Evolutionary conservation across 306 rosid genomes (phyloP), one percentile per base, ranked within the genome.

Genomic region (Geum urbanum): DNA sequence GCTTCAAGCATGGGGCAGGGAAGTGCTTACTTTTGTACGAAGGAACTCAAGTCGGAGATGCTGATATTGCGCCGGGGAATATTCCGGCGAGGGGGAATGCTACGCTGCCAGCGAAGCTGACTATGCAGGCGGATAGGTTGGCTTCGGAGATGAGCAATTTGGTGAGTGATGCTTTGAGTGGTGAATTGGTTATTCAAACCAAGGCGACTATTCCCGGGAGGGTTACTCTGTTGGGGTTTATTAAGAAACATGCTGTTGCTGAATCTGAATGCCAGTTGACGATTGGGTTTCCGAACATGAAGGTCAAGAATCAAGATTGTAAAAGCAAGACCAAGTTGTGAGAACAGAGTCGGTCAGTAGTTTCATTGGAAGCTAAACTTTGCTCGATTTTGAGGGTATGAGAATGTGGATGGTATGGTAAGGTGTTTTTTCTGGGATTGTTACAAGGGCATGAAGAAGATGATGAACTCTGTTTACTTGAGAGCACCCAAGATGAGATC

Each of bases 1-100:
- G 84, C 57, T 87, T 90, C 83, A 83, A 76, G 70, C 91, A 87
- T 32, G 79, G 22, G 12, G 63, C 41, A 6, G 96, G 89, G 16
- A 84, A 61, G 61, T 85, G 86, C 63, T 0, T 72, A 5, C 37
- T 90, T 60, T 39, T 79, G 8, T 85, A 87, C 18, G 32, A 27
- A 55, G 83, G 81, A 8, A 62, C 12, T 5, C 75, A 82, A 63
- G 78, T 90, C 15, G 96, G 96, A n/a, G 86, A 87, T 0, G 86
- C 85, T 0, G 79, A 77, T 3, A 47, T 90, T 49, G 62, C 9
- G 5, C 79, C 89, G 0, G 91, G 94, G 16, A 16, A 67, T 12
- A 70, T 87, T 65, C 88, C 88, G 3, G 82, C 91, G 2, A 85
- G 52, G 50, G 80, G 83, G 1, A 82, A 90, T 5, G 9, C 73